These are phyloP conservation scores for Citrus australasica DNA, from an alignment of 345 rosid species.

Conservation along the genomic window DNA sequence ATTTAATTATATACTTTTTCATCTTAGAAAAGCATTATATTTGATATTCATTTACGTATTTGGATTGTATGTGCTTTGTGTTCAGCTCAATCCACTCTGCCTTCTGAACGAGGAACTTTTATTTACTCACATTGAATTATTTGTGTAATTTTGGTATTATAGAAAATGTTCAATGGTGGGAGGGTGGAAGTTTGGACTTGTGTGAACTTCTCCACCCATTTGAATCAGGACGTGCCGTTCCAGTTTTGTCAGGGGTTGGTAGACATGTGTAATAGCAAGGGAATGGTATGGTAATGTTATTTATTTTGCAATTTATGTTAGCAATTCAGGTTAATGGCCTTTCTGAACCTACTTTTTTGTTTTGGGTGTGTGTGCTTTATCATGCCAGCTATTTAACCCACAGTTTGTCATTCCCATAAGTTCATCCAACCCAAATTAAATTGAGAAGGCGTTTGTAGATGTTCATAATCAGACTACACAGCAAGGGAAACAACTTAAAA, in stretches of 20 bases:
- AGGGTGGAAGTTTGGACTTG: constrained; percentile 61
- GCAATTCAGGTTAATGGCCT: neutral
- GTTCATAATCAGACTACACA: constrained; percentile 20
- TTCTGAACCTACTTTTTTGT: neutral
- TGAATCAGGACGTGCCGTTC: neutral
- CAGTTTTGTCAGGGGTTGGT: constrained; percentile 44
- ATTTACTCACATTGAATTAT: neutral
- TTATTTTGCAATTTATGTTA: neutral
- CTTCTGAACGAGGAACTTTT: neutral
- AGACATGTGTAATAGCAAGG: constrained; percentile 59
- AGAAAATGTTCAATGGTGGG: constrained; percentile 90
- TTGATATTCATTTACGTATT: neutral
- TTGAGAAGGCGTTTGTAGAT: constrained; percentile 44
- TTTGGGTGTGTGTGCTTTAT: neutral
- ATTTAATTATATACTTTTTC: neutral
- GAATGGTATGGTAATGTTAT: constrained; percentile 50
- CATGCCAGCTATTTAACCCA: constrained; percentile 35
- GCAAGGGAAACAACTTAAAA: constrained; percentile 33
- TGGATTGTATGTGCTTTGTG: neutral
- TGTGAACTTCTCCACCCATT: constrained; percentile 38
- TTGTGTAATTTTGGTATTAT: neutral
- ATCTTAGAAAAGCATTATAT: neutral
- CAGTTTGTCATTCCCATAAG: constrained; percentile 34
- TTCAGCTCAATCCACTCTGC: neutral
- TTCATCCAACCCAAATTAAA: constrained; percentile 26